Base-by-base conservation (phyloP, 257 asterid species). In the Buddleja alternifolia region DNA sequence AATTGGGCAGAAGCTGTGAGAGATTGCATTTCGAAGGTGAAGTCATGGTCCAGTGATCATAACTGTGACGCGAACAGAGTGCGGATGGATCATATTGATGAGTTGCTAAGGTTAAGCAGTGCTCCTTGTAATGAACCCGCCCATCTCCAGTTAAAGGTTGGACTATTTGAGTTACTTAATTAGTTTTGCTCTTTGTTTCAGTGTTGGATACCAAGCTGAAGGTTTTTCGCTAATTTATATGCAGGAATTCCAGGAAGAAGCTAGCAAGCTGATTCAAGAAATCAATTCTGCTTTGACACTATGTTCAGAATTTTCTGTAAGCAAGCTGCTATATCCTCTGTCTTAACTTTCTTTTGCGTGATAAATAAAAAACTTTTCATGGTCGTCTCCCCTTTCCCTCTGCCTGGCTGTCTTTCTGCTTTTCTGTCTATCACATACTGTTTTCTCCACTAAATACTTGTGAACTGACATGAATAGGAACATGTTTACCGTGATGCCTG, bases 1-100 rank as follows among this genome's bases (percentile, higher is more conserved):
- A 85, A 73, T 23, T 88, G 95, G 97, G 92, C 90, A 71, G 83
- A 84, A 77, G 82, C 86, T 46, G 83, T 79, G 41, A 81, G 77
- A 82, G 80, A 76, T 44, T 83, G 95, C 67, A 73, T 83, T 40
- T 81, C 88, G 74, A 82, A 82, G 88, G 74, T 88, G 73, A 83
- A 86, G 72, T 64, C 75, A 55, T 85, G 93, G 96, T 75, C 86
- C 73, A 58, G 46, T 48, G 71, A 73, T 67, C 69, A 51, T 55
- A 77, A 64, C 51, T 50, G 79, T 61, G 79, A 80, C 37, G 16
- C 64, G 3, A 77, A 76, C 70, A 81, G 78, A 76, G 86, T 90
- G 69, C 79, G 77, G 62, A 76, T 90, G 89, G 83, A 82, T 71
- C 74, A 73, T 56, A 74, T 93, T 54, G 67, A 73, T 66, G 79